Percentiles rank a stretch among this genome's conserved stretches.
phyloP scores from a whole-genome alignment of 2,329 filamentous ascomycete genomes.

The Talaromyces rugulosus region DNA sequence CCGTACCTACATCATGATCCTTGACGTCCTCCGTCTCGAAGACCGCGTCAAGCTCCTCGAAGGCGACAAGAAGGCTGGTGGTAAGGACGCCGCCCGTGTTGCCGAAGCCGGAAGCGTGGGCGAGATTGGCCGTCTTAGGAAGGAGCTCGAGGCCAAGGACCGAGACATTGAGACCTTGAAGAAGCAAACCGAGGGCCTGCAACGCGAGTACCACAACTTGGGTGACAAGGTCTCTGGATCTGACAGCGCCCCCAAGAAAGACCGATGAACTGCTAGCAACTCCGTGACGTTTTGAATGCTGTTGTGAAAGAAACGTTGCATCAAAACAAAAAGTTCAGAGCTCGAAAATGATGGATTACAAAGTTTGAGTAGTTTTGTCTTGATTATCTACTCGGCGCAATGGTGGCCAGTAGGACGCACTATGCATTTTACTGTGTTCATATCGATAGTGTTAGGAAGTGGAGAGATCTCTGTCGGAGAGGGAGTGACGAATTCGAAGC shows the following conservation, averaged over 20 bases:
- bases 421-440: neutral
- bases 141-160: slow-evolving; percentile 41
- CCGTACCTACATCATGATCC: slow-evolving; percentile 97
- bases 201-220: slow-evolving; percentile 79
- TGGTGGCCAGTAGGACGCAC: neutral
- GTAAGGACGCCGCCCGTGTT: slow-evolving; percentile 69
- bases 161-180: slow-evolving; percentile 63
- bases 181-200: slow-evolving; percentile 81
- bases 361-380: neutral
- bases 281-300: neutral
- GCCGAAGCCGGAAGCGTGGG: slow-evolving; percentile 68
- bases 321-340: neutral
- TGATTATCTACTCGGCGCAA: neutral
- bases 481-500: neutral
- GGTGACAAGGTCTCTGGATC: slow-evolving; percentile 69
- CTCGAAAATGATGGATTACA: neutral
- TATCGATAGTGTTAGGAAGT: neutral
- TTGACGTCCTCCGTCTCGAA: slow-evolving; percentile 86
- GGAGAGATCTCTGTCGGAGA: neutral
- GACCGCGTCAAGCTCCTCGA: slow-evolving; percentile 84
- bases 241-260: slow-evolving; percentile 52
- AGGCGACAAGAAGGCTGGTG: slow-evolving; percentile 56
- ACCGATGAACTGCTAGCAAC: slow-evolving; percentile 37
- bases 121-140: slow-evolving; percentile 70
- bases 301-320: neutral